phyloP scores from a whole-genome alignment of 768 basidiomycete species.

The Hortiboletus campestris region DNA sequence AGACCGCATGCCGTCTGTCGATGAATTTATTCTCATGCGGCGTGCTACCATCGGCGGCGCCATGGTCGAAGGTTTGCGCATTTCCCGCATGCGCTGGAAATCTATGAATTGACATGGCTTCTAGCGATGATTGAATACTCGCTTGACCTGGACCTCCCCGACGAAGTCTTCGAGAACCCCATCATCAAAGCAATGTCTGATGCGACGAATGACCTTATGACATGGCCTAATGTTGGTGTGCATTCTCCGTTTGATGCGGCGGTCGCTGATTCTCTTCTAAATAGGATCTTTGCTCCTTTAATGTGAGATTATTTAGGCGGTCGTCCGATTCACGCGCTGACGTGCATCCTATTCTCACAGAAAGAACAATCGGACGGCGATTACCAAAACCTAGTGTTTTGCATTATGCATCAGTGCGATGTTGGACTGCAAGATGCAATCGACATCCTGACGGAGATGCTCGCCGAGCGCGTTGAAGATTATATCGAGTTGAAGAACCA shows the following conservation, averaged over 20 bases:
- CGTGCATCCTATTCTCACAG: slow-evolving; percentile 15
- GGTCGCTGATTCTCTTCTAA: slow-evolving; percentile 11
- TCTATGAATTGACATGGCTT: slow-evolving; percentile 1
- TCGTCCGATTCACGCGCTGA: slow-evolving; percentile 12
- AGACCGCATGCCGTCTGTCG: slow-evolving; percentile 37
- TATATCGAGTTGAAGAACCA: slow-evolving; percentile 32
- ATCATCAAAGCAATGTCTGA: slow-evolving; percentile 37
- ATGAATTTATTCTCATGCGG: slow-evolving; percentile 39
- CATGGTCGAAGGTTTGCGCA: slow-evolving; percentile 36
- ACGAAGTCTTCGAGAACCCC: slow-evolving; percentile 35
- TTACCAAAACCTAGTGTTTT: slow-evolving; percentile 41
- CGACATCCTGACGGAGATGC: slow-evolving; percentile 38
- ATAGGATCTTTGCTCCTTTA: slow-evolving; percentile 31
- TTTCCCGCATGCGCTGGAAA: not conserved
- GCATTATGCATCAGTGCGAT: slow-evolving; percentile 36
- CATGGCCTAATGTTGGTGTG: slow-evolving; percentile 39
- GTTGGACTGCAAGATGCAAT: slow-evolving; percentile 35
- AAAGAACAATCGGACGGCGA: slow-evolving; percentile 41
- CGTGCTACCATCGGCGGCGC: slow-evolving; percentile 37
- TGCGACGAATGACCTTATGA: slow-evolving; percentile 42
- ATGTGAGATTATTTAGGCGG: slow-evolving; percentile 19
- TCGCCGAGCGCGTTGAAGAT: slow-evolving; percentile 34
- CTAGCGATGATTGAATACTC: slow-evolving; percentile 38
- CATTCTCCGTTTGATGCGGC: slow-evolving; percentile 1
- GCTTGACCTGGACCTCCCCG: slow-evolving; percentile 37